Evolutionary conservation across 179 eudicot species (phyloP), one percentile per base, ranked within the genome.

Genomic region (Patellifolia procumbens): DNA sequence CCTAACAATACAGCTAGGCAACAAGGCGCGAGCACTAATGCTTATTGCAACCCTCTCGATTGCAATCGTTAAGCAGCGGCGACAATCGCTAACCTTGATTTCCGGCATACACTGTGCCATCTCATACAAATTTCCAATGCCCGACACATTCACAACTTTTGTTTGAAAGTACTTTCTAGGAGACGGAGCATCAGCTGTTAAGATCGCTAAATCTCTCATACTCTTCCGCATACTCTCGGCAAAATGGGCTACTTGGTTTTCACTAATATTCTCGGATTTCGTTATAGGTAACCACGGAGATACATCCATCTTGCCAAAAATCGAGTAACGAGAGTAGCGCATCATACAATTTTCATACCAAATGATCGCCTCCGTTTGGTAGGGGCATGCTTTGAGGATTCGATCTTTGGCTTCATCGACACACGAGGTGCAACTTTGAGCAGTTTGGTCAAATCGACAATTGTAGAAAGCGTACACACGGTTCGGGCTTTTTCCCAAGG

Each of bases 321-420:
- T 34, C 0, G 59, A 52, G 15, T 20, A 52, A 8, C 53, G 51
- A 5, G 79, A 69, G 39, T n/a, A 76, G 15, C 74, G 65, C 35
- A 76, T 31, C 46, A 68, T 11, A 51, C 79, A 76, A 17, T 43
- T 34, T 6, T 56, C 68, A 9, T 68, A 69, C 79, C 79, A 76
- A 60, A 58, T 35, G n/a, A 76, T 15, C 46, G 79, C 79, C 9
- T 76, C 74, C 31, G 34, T 68, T 10, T 43, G 39, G 32, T 39
- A 24, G 13, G 79, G 34, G 67, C 79, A 76, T 13, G 42, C n/a
- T 19, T 22, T 5, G 64, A 13, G 78, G 64, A 75, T 58, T 17
- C n/a, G 55, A 17, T 32, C 26, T 43, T 37, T 11, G 15, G 78
- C 78, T 2, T 37, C 49, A 6, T 56, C 22, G 78, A 75, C 10